Conservation (phyloP, 768 basidiomycete species). For the Rhodosporidiobolus odoratus region DNA sequence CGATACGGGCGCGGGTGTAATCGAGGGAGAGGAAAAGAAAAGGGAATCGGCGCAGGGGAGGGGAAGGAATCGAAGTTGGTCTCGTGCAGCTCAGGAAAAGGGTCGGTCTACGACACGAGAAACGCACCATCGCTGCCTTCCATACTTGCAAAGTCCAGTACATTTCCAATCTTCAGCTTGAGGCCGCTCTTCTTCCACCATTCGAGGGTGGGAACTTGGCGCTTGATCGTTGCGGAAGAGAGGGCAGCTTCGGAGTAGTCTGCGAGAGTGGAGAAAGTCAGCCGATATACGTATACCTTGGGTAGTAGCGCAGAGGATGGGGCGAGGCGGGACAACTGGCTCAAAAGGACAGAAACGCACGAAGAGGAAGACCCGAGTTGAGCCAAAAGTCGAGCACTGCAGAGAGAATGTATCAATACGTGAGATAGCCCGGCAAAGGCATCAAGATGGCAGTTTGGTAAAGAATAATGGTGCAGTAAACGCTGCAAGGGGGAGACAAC, state of each 20-base stretch:
- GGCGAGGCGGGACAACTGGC: not conserved
- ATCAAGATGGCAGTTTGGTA: no score
- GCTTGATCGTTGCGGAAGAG: slow-evolving; percentile 71
- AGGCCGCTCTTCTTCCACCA: slow-evolving; percentile 69
- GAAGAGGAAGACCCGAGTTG: slow-evolving; percentile 55
- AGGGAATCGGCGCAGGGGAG: no score
- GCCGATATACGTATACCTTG: no score
- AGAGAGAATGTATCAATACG: no score
- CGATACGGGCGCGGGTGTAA: not conserved
- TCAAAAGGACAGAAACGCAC: slow-evolving; percentile 48
- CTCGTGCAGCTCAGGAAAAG: no score
- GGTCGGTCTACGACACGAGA: no score
- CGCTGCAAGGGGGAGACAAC: not conserved
- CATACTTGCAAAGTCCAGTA: slow-evolving; percentile 77
- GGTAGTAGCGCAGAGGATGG: no score
- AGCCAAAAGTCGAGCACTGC: slow-evolving; percentile 78
- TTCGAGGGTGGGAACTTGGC: slow-evolving; percentile 67
- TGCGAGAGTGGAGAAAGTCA: slow-evolving; percentile 46
- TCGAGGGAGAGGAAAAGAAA: not conserved
- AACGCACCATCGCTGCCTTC: slow-evolving; percentile 59
- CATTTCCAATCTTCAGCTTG: slow-evolving; percentile 72
- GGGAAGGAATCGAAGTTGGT: no score
- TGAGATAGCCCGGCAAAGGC: no score
- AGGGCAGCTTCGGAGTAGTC: slow-evolving; percentile 75
- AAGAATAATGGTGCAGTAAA: no score